Conservation (phyloP, 2,329 filamentous ascomycete genomes). For the Talaromyces verruculosus region DNA sequence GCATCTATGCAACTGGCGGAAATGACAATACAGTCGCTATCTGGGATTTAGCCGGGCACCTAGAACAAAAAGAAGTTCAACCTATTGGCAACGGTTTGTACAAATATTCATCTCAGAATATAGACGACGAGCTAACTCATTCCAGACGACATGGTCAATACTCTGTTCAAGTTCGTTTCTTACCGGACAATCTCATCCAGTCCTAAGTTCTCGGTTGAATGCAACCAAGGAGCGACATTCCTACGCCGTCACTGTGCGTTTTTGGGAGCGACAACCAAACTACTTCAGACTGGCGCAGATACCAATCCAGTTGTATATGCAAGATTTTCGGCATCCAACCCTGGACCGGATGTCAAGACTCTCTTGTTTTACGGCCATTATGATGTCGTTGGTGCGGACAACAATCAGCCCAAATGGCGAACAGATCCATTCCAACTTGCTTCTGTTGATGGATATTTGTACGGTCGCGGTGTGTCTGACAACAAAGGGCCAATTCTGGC, state of each 20-base stretch:
- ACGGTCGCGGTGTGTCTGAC: conserved; percentile 93
- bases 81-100: conserved; percentile 57
- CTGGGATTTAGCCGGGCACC: conserved; percentile 72
- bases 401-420: conserved; percentile 77
- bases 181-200: conserved; percentile 90
- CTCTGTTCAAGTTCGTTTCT: conserved; percentile 79
- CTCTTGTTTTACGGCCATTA: conserved; percentile 98
- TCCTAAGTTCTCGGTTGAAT: conserved; percentile 84
- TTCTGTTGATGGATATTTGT: conserved; percentile 87
- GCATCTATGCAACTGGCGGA: conserved; percentile 90
- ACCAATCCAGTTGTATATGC: conserved; percentile 94
- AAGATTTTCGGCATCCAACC: conserved; percentile 74
- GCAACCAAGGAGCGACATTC: conserved; percentile 86
- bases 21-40: conserved; percentile 88
- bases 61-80: conserved; percentile 46
- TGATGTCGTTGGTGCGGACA: conserved; percentile 89
- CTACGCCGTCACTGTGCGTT: conserved; percentile 88
- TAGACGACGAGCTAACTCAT: background rate
- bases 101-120: background rate
- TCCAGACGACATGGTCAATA: conserved; percentile 63
- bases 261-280: conserved; percentile 82
- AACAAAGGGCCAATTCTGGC: conserved; percentile 97
- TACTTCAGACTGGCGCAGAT: conserved; percentile 76
- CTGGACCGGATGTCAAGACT: conserved; percentile 69
- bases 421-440: conserved; percentile 86